Base-by-base conservation (phyloP, 2,329 filamentous ascomycete species). In the Penicillium psychrosexuale region DNA sequence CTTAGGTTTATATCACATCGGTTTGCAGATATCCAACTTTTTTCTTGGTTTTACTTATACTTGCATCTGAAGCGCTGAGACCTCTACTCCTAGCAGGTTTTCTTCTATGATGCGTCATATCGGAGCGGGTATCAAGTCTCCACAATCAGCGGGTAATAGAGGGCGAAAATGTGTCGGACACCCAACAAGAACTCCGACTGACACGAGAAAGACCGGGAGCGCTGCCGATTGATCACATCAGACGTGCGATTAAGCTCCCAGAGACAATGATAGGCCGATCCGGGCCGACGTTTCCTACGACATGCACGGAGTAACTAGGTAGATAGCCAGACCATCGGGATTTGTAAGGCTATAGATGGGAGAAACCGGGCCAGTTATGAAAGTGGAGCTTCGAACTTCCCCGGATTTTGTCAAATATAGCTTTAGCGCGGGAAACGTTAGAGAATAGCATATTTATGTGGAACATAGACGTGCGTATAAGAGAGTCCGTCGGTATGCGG, bases 301-400 rank as follows among this genome's bases (percentile, higher is more conserved):
- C n/a, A n/a, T 33, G 31, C 44, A 22, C 22, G 22, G 22, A 24
- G 19, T 19, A 19, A 19, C 19, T 19, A 19, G 19, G 22, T 24
- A 1, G 22, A 24, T 37, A 15, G 22, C 19, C 45, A 47, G 3
- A 12, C 12, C 15, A 19, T 31, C 43, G 43, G 43, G 43, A 24
- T 45, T 24, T 22, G 11, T 2, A 31, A 22, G 17, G 8, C 22
- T 19, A 19, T 27, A 28, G 15, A 37, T 42, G 44, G 51, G 12
- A 42, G 30, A 53, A 53, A 43, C 51, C 37, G 51, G 51, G 22
- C 17, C 33, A 53, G 22, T 30, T n/a, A 42, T 11, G 37, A 31
- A 31, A 49, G 51, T 49, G 51, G 51, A 53, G 37, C 43, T 40
- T 40, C 12, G 11, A 28, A 42, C 44, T 53, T 53, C 51, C 51